Evolutionary conservation across 345 rosid species (phyloP), one percentile per base, ranked within the genome.

Genomic region (Chamaenerion angustifolium): DNA sequence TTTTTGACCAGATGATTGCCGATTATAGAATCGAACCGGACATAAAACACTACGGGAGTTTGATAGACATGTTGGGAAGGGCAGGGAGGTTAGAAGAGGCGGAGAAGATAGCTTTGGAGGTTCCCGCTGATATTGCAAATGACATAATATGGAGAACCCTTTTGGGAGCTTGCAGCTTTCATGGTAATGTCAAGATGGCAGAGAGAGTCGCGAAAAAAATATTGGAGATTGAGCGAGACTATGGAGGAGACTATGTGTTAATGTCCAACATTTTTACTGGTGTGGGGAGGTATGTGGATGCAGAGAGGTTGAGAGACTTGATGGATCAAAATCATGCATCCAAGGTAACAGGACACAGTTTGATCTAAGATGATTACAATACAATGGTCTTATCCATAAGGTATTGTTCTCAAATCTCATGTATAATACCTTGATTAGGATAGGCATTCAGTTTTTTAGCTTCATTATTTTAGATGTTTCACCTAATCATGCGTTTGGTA

Each of bases 221-320:
- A 66, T 43, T 79, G 78, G 90, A 81, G 60, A 56, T 81, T 25
- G 88, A 86, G 69, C 75, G 52, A 63, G 65, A 73, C 46, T 76
- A 77, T 61, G 92, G 86, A 63, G 98, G 92, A 37, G 94, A 89
- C 54, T 79, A 81, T 65, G 84, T 77, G 37, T 79, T 85, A 50
- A 77, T 83, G 83, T 64, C 76, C 25, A 86, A 81, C 56, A 74
- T 78, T 19, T 69, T 79, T 67, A 68, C 64, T 21, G 73, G 88
- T 64, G 81, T 14, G 43, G 95, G 92, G 59, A 76, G 83, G 69
- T 81, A 62, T 58, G 23, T 56, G 15, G 90, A 89, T 71, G 93
- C 76, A 13, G 79, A 79, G 61, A 65, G 59, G 46, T 64, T 76
- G 69, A 77, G 94, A 61, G 68, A 19, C 17, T 23, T 65, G 64